Percentiles rank a stretch among this genome's conserved stretches.
Evolutionary conservation across 106 monocot species (phyloP).

Genomic region (Allium fistulosum): DNA sequence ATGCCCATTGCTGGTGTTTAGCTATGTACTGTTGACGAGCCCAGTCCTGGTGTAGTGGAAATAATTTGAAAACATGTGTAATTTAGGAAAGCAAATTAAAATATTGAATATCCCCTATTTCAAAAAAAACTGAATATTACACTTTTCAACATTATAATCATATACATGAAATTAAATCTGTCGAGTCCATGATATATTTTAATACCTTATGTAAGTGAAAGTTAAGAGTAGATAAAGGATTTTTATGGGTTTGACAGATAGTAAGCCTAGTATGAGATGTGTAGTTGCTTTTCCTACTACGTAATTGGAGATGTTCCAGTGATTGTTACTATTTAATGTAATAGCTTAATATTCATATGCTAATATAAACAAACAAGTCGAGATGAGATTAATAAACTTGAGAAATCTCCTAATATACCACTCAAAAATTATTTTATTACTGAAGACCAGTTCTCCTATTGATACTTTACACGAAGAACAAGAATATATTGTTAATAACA

Average conservation of each 20-base stretch:
- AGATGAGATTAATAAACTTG: not conserved
- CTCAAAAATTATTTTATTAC: too few species aligned
- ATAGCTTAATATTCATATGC: not conserved
- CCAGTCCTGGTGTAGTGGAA: conserved; percentile 60
- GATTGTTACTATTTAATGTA: too few species aligned
- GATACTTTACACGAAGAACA: too few species aligned
- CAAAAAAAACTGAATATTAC: not conserved
- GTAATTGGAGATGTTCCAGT: too few species aligned
- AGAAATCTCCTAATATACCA: too few species aligned
- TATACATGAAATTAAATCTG: not conserved
- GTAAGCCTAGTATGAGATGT: too few species aligned
- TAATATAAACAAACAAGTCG: not conserved
- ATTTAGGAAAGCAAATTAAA: not conserved
- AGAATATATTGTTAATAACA: too few species aligned
- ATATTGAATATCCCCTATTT: not conserved
- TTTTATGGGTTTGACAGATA: too few species aligned
- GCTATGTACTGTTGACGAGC: conserved; percentile 65
- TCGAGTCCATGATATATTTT: not conserved
- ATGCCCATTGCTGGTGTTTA: conserved; percentile 97
- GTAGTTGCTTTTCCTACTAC: too few species aligned
- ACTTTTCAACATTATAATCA: not conserved
- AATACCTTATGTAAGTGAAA: not conserved
- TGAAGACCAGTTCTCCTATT: too few species aligned
- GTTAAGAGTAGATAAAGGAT: not conserved
- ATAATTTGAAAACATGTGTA: not conserved